Conservation (phyloP, 495 filamentous ascomycete species). For the Hypoxylon lienhwacheense region DNA sequence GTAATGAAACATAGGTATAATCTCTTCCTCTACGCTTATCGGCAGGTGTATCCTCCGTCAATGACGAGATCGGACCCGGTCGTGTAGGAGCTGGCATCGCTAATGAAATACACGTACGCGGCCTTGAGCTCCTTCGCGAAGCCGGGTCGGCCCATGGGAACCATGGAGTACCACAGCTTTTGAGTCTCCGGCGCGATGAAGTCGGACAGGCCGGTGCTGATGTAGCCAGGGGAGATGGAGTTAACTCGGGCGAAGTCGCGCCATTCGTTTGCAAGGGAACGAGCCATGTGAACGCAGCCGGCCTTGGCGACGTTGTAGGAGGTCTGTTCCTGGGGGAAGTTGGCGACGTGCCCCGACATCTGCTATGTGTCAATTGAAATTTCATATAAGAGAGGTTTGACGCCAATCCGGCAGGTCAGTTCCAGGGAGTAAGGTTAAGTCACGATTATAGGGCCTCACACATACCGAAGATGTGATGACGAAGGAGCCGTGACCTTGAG, state of each 20-base stretch:
- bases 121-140: slow-evolving; percentile 83
- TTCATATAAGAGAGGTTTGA: too few species aligned
- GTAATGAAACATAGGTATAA: neutral
- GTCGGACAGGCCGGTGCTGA: slow-evolving; percentile 76
- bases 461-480: slow-evolving; percentile 69
- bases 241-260: slow-evolving; percentile 79
- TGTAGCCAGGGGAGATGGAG: slow-evolving; percentile 76
- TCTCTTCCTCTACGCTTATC: slow-evolving; percentile 28
- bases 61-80: slow-evolving; percentile 58
- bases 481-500: slow-evolving; percentile 47
- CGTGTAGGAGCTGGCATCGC: slow-evolving; percentile 65
- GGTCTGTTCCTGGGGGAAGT: slow-evolving; percentile 75
- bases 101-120: slow-evolving; percentile 75
- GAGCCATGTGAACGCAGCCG: slow-evolving; percentile 71
- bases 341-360: slow-evolving; percentile 71
- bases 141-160: slow-evolving; percentile 73
- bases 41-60: slow-evolving; percentile 56
- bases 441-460: too few species aligned
- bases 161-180: slow-evolving; percentile 75
- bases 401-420: too few species aligned
- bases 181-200: slow-evolving; percentile 72
- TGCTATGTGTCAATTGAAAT: too few species aligned
- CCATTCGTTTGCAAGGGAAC: slow-evolving; percentile 77
- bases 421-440: too few species aligned
- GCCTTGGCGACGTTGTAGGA: slow-evolving; percentile 82